Evolutionary conservation across 2,329 filamentous ascomycete species (phyloP), one percentile per base, ranked within the genome.

Genomic region (Fusarium euwallaceae): DNA sequence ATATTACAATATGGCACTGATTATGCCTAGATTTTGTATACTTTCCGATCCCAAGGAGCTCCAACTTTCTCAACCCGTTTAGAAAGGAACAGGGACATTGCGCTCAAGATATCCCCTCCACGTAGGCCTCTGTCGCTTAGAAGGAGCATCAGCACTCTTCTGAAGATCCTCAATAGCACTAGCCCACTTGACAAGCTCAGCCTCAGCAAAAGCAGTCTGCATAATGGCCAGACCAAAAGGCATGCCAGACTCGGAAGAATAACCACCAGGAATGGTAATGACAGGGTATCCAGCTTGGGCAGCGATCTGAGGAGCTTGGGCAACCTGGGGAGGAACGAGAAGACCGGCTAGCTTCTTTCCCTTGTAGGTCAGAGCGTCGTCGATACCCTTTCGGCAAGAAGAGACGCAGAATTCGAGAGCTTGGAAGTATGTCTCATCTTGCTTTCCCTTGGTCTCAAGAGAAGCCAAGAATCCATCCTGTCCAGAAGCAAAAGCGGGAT

Each of bases 201-300:
- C 82, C 80, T 93, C 92, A 1, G 84, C 87, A 85, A 88, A 93
- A 0, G 90, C 91, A 1, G 90, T 92, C 62, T 90, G 84, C 81
- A 86, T 82, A 80, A 93, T 83, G 0, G 86, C 89, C 29, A 93
- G 80, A 1, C 90, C 90, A 71, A 90, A 91, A 0, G 90, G 90
- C 88, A 92, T 91, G 8, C 89, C 89, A 3, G 82, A 84, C 4
- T 86, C 88, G 14, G 80, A 82, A 73, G 88, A 85, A 7, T 90
- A 83, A 2, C 91, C 91, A 0, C 87, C 91, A 0, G 93, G 93
- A 1, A 95, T 79, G 0, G 92, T 94, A 61, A 95, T 86, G 78
- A 93, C 87, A 0, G 93, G 93, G 78, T 95, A 95, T 0, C 93
- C 92, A 6, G 93, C 93, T 82, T 95, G 92, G 0, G 93, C 93